Evolutionary conservation across 129 eudicot species (phyloP), one percentile per base, ranked within the genome.

Genomic region (Arctium lappa): DNA sequence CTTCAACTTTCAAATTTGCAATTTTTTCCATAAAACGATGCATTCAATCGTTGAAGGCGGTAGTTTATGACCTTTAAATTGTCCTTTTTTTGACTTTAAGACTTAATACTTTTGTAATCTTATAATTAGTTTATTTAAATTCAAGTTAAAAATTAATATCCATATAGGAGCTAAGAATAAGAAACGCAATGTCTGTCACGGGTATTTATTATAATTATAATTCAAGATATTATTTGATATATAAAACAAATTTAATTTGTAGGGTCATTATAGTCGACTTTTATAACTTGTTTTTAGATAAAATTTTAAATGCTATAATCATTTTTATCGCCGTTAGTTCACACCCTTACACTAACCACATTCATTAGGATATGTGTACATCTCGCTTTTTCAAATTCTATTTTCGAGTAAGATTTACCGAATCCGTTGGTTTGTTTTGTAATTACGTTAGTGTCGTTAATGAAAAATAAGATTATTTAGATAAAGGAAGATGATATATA

Each of bases 1-100:
- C 31, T 30, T 81, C 36, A 81, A 62, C 44, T 60, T 81, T 81
- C 32, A 63, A 74, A 81, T 63, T 27, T 40, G 27, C 37, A 16
- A 29, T 73, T 38, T 78, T 18, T 78, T 38, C 68, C 13, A 46
- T 15, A 22, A 65, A 27, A 65, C 42, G 56, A 40, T 3, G 34
- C 60, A 31, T 63, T 74, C 68, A 74, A 81, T 29, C 12, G 36
- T 74, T 31, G 73, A 73, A 81, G 79, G 79, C 11, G 66, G 50
- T 74, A 63, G 39, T 12, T 36, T 40, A 75, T 74, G 85, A 82
- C 75, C 80, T 63, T 66, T 30, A 74, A 40, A 46, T 82, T 74
- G 85, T 82, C 85, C 48, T 30, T 22, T 39, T 46, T 65, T 74
- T 75, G 48, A 40, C 65, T 68, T 4, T 60, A 16, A 16, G n/a